Percentiles rank a stretch among this genome's conserved stretches.
These are phyloP conservation scores for Cytospora chrysosperma DNA, from an alignment of 2,329 filamentous ascomycete genomes.

Conservation along the genomic window DNA sequence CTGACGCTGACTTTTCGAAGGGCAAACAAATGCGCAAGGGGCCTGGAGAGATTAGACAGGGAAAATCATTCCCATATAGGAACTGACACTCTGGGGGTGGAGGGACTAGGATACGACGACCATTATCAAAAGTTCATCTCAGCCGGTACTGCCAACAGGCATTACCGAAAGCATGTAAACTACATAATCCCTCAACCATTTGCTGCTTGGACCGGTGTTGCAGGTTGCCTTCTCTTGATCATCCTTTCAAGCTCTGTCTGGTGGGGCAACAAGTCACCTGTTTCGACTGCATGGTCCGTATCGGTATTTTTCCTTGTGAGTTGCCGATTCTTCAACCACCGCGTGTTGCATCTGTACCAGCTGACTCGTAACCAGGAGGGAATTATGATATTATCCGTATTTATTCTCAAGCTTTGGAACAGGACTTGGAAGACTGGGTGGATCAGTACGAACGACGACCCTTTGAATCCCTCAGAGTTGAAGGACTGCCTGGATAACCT, in stretches of 20 bases:
- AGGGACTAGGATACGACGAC: not conserved
- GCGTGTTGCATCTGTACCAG: not conserved
- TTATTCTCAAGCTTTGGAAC: slow-evolving; percentile 2
- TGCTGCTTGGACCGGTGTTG: slow-evolving; percentile 10
- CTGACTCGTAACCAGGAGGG: not conserved
- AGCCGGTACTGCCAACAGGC: not conserved
- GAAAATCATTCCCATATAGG: not conserved
- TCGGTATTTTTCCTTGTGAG: slow-evolving; percentile 15
- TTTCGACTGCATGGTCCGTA: slow-evolving; percentile 8
- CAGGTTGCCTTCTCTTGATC: slow-evolving; percentile 12
- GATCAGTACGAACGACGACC: slow-evolving; percentile 4
- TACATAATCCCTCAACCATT: slow-evolving; percentile 14
- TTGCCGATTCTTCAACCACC: not conserved
- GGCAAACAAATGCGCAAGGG: slow-evolving; percentile 7
- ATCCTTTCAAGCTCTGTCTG: slow-evolving; percentile 16
- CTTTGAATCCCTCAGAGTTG: slow-evolving; percentile 2
- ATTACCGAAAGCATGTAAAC: slow-evolving; percentile 7
- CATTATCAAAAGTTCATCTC: slow-evolving; percentile 7
- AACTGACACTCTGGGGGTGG: not conserved
- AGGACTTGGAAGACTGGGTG: slow-evolving; percentile 3
- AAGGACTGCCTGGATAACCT: not conserved
- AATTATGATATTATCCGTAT: not conserved
- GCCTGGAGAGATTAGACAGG: not conserved
- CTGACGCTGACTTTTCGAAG: not conserved
- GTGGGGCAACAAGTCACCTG: not conserved